Evolutionary conservation across 2,329 filamentous ascomycete genomes (phyloP), one percentile per base, ranked within the genome.

Genomic region (Zymoseptoria pseudotritici): DNA sequence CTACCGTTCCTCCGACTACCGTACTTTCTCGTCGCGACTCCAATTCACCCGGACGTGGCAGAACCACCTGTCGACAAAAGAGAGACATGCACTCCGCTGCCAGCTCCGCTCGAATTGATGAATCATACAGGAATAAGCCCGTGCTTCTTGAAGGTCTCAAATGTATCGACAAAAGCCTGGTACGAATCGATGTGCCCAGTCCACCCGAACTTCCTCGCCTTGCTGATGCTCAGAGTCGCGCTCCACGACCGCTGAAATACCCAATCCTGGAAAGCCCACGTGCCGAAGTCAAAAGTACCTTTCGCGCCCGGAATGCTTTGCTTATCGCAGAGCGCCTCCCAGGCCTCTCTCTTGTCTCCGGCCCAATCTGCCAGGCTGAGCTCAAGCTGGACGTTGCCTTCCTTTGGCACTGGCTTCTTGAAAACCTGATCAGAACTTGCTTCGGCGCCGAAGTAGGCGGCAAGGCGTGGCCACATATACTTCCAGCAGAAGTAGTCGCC

Each of bases 191-290:
- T 60, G 58, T 71, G 77, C 0, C 76, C 78, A 0, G 68, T 75
- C 74, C 75, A 81, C 0, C 79, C 78, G 22, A 73, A 66, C 61
- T 73, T 74, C 56, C 79, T 71, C 4, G 78, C 78, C 67, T 80
- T 80, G 54, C 71, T 78, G 74, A 80, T 78, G 57, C 71, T 76
- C 50, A 75, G 65, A 1, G 78, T 73, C 5, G 76, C 53, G 64
- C 75, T 72, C 58, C 73, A 79, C 50, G 74, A 72, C 42, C 78
- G 66, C 0, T 78, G 77, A 22, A 80, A 66, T 2, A 76, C 74
- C 63, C 79, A 77, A 6, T 72, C 74, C 56, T 77, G 63, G 57
- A 77, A 79, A 0, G 62, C 69, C 77, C 77, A 80, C 0, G 78
- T 80, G 1, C 76, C 78, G 59, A 76, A 75, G 7, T 76, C 74